These are phyloP conservation scores for Plasmodium relictum DNA, from an alignment of 169 alveolate species.

Conservation along the genomic window DNA sequence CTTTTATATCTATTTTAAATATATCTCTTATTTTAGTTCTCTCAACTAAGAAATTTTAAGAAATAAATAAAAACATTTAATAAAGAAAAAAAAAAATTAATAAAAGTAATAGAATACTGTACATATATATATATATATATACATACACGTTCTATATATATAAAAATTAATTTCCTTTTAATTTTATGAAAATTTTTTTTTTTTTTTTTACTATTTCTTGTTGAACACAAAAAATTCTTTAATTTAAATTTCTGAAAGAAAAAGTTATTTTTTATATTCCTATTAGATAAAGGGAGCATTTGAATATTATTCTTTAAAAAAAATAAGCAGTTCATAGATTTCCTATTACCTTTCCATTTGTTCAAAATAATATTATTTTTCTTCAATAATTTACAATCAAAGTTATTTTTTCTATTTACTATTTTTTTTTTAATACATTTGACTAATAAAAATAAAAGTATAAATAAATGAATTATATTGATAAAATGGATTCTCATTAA, in stretches of 20 bases:
- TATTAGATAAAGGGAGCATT: constrained; percentile 1
- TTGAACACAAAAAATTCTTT: constrained; percentile 8
- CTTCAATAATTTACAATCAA: not conserved
- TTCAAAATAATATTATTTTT: not conserved
- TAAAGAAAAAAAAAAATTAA: not conserved
- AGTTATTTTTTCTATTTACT: not conserved
- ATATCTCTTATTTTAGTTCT: constrained; percentile 53
- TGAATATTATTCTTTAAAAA: constrained; percentile 9
- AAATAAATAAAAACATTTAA: not conserved
- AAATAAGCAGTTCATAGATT: not conserved
- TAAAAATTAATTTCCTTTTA: not conserved
- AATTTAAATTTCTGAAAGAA: not conserved
- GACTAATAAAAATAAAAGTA: constrained; percentile 26
- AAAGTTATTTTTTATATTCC: not conserved
- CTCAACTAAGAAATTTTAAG: not conserved
- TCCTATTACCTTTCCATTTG: not conserved
- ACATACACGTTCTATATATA: not conserved
- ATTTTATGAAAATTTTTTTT: not conserved
- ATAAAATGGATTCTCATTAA: constrained; percentile 36
- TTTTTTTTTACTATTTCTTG: constrained; percentile 6
- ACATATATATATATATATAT: constrained; percentile 7
- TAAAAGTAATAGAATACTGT: not conserved
- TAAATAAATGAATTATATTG: not conserved
- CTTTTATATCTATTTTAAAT: constrained; percentile 1
- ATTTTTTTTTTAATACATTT: constrained; percentile 35